phyloP scores from a whole-genome alignment of 345 rosid species.

The Aquilaria sinensis region DNA sequence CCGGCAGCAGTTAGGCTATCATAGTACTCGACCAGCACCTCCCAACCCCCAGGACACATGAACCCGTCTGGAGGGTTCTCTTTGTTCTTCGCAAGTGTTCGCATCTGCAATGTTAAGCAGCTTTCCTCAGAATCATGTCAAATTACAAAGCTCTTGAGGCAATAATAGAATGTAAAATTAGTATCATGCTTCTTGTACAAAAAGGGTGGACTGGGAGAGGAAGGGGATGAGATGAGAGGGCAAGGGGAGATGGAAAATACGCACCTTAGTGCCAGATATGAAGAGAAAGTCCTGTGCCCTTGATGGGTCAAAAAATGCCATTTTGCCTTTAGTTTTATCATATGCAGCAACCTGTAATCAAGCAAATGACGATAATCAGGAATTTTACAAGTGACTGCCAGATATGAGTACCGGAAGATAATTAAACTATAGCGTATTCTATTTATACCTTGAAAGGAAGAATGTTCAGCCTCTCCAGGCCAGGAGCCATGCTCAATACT shows the following conservation, averaged over 20 bases:
- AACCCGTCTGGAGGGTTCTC: conserved; percentile 95
- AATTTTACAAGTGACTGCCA: not conserved
- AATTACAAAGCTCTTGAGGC: too few relatives aligned
- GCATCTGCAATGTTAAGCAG: conserved; percentile 45
- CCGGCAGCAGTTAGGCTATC: conserved; percentile 53
- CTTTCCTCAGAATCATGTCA: too few relatives aligned
- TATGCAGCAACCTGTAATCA: conserved; percentile 80
- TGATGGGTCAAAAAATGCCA: conserved; percentile 96
- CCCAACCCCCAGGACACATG: conserved; percentile 98
- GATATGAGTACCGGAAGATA: too few relatives aligned
- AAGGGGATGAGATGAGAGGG: not conserved
- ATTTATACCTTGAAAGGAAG: conserved; percentile 86
- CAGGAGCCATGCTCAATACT: conserved; percentile 96
- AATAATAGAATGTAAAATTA: too few relatives aligned
- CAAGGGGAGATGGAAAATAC: not conserved
- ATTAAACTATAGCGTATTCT: too few relatives aligned
- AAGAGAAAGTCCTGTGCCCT: conserved; percentile 88
- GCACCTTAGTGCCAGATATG: conserved; percentile 97
- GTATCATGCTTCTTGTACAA: too few relatives aligned
- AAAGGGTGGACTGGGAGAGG: too few relatives aligned
- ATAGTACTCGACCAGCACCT: conserved; percentile 84
- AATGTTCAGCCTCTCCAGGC: conserved; percentile 89
- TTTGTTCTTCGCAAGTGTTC: conserved; percentile 83
- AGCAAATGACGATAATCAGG: not conserved
- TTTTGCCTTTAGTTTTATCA: conserved; percentile 90